A percentile compares a stretch with the other conserved stretches of the same genome.
Evolutionary conservation across 768 basidiomycete genomes (phyloP).

Genomic region (Suillus paluster): DNA sequence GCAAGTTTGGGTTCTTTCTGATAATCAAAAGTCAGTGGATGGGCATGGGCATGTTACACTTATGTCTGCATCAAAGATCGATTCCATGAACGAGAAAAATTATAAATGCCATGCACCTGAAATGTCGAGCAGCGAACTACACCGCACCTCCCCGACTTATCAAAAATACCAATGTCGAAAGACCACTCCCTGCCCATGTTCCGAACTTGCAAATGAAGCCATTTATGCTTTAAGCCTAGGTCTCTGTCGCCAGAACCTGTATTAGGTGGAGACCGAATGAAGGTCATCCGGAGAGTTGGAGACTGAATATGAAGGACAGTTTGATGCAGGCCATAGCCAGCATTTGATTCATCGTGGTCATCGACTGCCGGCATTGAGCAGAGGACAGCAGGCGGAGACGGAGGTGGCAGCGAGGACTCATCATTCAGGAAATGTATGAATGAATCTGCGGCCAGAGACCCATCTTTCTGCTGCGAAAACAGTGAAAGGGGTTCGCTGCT

Average conservation of each 20-base stretch:
- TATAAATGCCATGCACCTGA: slow-evolving; percentile 54
- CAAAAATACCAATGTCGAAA: slow-evolving; percentile 76
- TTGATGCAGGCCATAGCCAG: slow-evolving; percentile 51
- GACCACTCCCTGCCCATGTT: slow-evolving; percentile 71
- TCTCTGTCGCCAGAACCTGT: slow-evolving; percentile 24
- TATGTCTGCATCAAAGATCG: slow-evolving; percentile 1
- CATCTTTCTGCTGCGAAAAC: slow-evolving; percentile 55
- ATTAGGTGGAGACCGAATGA: slow-evolving; percentile 62
- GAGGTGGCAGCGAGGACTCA: slow-evolving; percentile 49
- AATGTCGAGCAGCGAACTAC: slow-evolving; percentile 76
- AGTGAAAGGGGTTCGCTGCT: slow-evolving; percentile 62
- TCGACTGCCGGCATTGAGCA: slow-evolving; percentile 45
- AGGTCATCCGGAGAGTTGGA: slow-evolving; percentile 70
- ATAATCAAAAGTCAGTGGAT: slow-evolving; percentile 10
- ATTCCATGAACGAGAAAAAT: not conserved
- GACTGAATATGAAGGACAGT: slow-evolving; percentile 83
- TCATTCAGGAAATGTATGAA: slow-evolving; percentile 69
- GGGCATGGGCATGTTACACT: slow-evolving; percentile 1
- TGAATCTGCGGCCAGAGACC: slow-evolving; percentile 60
- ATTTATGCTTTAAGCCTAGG: slow-evolving; percentile 68
- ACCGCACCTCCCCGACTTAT: slow-evolving; percentile 62
- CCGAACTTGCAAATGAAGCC: slow-evolving; percentile 79
- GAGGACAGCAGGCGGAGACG: slow-evolving; percentile 48
- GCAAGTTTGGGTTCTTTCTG: slow-evolving; percentile 61
- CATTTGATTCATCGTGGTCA: slow-evolving; percentile 37